Percentiles rank a stretch among this genome's conserved stretches.
Conservation (phyloP, 2,329 filamentous ascomycete species). For the Penicillium frequentans region DNA sequence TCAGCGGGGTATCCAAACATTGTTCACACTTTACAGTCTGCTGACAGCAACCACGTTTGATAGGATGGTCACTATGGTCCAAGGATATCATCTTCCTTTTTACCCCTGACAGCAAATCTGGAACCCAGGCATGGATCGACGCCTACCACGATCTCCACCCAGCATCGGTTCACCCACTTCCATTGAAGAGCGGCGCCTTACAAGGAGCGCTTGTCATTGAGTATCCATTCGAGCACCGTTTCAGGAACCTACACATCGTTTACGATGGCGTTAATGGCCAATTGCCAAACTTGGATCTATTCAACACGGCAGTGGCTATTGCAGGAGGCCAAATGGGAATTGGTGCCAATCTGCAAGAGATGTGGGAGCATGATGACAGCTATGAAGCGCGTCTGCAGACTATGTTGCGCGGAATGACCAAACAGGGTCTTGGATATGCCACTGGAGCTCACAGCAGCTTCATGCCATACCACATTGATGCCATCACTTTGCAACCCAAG, state of each 20-base stretch:
- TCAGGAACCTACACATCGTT: conserved; percentile 83
- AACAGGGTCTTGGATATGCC: conserved; percentile 83
- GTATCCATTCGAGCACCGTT: conserved; percentile 80
- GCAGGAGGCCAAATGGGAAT: conserved; percentile 92
- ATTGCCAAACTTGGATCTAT: conserved; percentile 89
- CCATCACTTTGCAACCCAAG: conserved; percentile 86
- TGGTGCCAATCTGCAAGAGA: conserved; percentile 77
- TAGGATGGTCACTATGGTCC: conserved; percentile 94
- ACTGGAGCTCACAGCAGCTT: conserved; percentile 93
- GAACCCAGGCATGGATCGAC: conserved; percentile 95
- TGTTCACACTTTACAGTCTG: neutral
- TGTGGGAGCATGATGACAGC: conserved; percentile 72
- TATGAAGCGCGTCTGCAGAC: conserved; percentile 82
- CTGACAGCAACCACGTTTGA: conserved; percentile 15
- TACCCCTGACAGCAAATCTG: conserved; percentile 82
- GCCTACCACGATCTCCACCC: conserved; percentile 92
- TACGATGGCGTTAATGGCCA: conserved; percentile 97
- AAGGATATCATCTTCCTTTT: conserved; percentile 96
- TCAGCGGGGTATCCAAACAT: neutral
- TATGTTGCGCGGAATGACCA: conserved; percentile 89
- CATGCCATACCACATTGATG: conserved; percentile 96
- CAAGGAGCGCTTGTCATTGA: conserved; percentile 94
- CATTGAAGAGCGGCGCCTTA: conserved; percentile 87
- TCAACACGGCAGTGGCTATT: conserved; percentile 90
- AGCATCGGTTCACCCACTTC: conserved; percentile 68